Evolutionary conservation across 2,329 filamentous ascomycete species (phyloP), one percentile per base, ranked within the genome.

Genomic region (Botryotinia globosa): DNA sequence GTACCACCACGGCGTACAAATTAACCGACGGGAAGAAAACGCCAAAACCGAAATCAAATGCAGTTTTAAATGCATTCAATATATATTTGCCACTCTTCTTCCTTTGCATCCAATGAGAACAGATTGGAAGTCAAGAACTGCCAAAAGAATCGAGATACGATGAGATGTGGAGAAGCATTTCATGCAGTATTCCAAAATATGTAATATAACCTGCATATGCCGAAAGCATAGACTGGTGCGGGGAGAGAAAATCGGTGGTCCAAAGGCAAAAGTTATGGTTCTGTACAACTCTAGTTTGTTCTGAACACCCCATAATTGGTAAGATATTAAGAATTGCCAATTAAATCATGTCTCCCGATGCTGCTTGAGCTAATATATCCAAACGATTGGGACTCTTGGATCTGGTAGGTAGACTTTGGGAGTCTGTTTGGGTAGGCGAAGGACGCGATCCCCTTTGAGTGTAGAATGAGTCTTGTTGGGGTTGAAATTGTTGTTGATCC

Each of bases 341-440:
- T 39, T 37, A 18, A 29, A 20, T 12, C 16, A 29, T 22, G n/a
- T 39, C 25, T 54, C 2, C 51, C 32, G 51, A 67, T 42, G 69
- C 69, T 54, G 69, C 69, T 25, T 71, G 32, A 14, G 59, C 69
- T n/a, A 71, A n/a, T 65, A 71, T 29, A 56, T 65, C 59, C 16
- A 71, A n/a, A 42, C 32, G 39, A n/a, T 32, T 63, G 51, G 42
- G 59, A 45, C 58, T 39, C n/a, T 29, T 45, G 20, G 16, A 1
- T 54, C 59, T 54, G 39, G 48, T 48, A 20, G 48, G 69, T n/a
- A 66, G 48, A 54, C 12, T 37, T 34, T 22, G 51, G 48, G 42
- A 32, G 42, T 42, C 34, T 22, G 45, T 18, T 56, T 29, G 34
- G 8, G 10, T 12, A 22, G 37, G 42, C 45, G 45, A 56, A 56